phyloP scores from a whole-genome alignment of 2,329 filamentous ascomycete species.

The Biscogniauxia mediterranea region DNA sequence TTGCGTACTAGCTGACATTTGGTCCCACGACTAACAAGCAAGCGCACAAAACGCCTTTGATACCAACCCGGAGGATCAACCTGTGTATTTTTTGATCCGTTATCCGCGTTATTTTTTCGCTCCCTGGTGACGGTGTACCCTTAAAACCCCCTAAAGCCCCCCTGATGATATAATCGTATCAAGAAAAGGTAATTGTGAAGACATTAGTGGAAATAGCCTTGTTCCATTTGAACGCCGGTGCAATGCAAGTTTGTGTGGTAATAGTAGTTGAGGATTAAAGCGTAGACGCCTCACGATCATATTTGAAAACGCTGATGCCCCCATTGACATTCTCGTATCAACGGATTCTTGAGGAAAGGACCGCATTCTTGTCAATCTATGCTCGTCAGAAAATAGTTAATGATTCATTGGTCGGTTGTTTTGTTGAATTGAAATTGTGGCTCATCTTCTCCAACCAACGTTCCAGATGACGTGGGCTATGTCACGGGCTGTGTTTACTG shows the following conservation, averaged over 20 bases:
- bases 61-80: background rate
- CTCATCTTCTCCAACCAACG: constrained; percentile 61
- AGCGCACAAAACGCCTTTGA: background rate
- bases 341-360: background rate
- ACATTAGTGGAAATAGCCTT: background rate
- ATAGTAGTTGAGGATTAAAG: background rate
- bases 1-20: background rate
- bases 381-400: background rate
- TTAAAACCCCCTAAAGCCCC: background rate
- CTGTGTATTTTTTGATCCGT: background rate
- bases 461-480: constrained; percentile 73
- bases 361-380: background rate
- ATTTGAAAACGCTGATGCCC: background rate
- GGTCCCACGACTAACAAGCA: background rate
- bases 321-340: background rate
- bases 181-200: background rate
- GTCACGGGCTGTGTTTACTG: constrained; percentile 69
- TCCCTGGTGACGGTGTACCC: background rate
- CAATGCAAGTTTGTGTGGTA: background rate
- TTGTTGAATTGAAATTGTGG: constrained; percentile 7
- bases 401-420: background rate
- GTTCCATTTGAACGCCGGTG: background rate
- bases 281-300: background rate
- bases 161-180: background rate
- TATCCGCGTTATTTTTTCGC: background rate